Evolutionary conservation across 2,329 filamentous ascomycete genomes (phyloP).

Genomic region (Diaporthe ampelina): DNA sequence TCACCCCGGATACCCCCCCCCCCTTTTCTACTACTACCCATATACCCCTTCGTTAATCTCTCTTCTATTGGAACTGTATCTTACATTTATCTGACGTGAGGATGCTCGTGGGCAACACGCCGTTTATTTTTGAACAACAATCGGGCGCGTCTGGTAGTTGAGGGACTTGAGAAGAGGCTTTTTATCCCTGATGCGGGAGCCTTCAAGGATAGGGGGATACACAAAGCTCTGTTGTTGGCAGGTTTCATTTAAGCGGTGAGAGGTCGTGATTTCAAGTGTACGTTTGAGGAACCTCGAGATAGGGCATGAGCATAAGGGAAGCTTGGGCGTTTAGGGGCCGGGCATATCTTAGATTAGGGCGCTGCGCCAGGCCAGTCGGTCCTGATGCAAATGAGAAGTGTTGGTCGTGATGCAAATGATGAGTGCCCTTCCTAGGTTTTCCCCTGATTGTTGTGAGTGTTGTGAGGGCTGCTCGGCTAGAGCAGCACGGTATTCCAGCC

Average conservation of each 20-base stretch:
- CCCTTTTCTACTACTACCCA: slow-evolving; percentile 34
- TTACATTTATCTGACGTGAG: slow-evolving; percentile 28
- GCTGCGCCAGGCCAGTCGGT: neutral
- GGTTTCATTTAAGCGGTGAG: neutral
- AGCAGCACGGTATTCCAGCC: neutral
- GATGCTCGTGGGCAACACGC: neutral
- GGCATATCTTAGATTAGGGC: slow-evolving; percentile 7
- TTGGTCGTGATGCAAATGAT: slow-evolving; percentile 2
- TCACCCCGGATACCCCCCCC: slow-evolving; percentile 37
- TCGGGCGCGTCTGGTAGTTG: neutral
- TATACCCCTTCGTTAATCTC: slow-evolving; percentile 39
- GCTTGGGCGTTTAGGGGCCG: slow-evolving; percentile 9
- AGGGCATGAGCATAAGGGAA: slow-evolving; percentile 8
- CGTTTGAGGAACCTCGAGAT: neutral
- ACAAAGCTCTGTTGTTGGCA: neutral
- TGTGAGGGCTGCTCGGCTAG: no score
- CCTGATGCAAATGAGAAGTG: slow-evolving; percentile 30
- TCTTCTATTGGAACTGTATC: slow-evolving; percentile 34
- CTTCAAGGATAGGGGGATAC: neutral
- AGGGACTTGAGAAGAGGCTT: neutral
- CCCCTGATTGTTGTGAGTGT: no score
- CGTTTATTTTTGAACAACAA: slow-evolving; percentile 14
- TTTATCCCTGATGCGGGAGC: neutral
- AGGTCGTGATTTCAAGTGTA: neutral
- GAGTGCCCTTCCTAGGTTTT: neutral